Conservation (phyloP, 192 early-diverging fungal species). For the Coemansia sp. region DNA sequence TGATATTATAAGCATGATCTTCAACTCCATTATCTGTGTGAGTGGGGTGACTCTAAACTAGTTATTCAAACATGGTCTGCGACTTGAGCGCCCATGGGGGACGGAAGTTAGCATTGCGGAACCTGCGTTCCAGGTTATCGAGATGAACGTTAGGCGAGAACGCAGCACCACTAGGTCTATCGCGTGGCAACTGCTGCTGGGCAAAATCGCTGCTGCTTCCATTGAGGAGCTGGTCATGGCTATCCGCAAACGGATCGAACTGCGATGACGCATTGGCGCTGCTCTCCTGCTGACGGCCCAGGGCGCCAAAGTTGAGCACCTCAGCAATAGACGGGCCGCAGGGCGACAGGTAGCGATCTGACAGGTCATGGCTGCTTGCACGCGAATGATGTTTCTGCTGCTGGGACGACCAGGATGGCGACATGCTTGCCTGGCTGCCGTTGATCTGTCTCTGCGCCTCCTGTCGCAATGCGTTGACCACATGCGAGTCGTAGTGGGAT, state of each 20-base stretch:
- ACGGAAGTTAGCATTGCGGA: slow-evolving; percentile 55
- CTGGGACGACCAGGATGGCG: slow-evolving; percentile 1
- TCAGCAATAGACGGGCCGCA: slow-evolving; percentile 54
- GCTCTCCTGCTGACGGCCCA: slow-evolving; percentile 12
- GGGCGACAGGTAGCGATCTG: slow-evolving; percentile 35
- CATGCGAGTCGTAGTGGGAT: slow-evolving; percentile 47
- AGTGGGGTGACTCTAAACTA: too few relatives aligned
- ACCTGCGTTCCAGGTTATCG: slow-evolving; percentile 50
- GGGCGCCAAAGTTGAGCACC: slow-evolving; percentile 28
- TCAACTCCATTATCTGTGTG: too few relatives aligned
- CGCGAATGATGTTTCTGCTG: slow-evolving; percentile 9
- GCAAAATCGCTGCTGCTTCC: slow-evolving; percentile 3
- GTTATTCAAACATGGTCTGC: slow-evolving; percentile 36
- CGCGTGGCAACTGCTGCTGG: slow-evolving; percentile 15
- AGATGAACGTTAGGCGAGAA: slow-evolving; percentile 45
- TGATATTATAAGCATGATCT: too few relatives aligned
- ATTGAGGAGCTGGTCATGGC: slow-evolving; percentile 41
- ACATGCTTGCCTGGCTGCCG: slow-evolving; percentile 38
- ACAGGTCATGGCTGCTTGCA: slow-evolving; percentile 10
- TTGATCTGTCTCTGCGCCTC: slow-evolving; percentile 55
- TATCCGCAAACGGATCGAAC: slow-evolving; percentile 51
- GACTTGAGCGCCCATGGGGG: slow-evolving; percentile 53
- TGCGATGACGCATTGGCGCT: slow-evolving; percentile 34
- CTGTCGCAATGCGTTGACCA: slow-evolving; percentile 49
- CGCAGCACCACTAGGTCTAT: background rate